phyloP scores from a whole-genome alignment of 2,329 filamentous ascomycete species.

The Botrytis fragariae region DNA sequence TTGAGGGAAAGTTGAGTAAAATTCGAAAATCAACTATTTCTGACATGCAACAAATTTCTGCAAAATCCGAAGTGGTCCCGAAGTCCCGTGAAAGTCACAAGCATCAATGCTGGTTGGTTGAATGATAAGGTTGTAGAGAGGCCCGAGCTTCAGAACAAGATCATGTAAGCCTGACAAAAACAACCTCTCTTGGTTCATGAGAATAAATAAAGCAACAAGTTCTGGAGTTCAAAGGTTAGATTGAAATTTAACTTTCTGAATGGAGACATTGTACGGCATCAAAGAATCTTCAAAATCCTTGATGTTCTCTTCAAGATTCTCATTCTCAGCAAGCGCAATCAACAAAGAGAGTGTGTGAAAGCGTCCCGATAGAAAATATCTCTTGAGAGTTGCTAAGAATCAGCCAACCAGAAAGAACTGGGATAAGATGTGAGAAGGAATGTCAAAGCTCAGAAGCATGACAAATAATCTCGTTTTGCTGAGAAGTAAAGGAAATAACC shows the following conservation, averaged over 20 bases:
- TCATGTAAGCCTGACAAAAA: neutral
- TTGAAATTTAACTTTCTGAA: neutral
- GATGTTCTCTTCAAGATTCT: too few relatives aligned
- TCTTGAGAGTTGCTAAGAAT: neutral
- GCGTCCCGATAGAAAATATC: neutral
- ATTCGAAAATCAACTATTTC: neutral
- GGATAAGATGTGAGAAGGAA: neutral
- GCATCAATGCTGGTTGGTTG: neutral
- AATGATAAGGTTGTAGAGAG: too few relatives aligned
- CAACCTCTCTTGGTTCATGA: neutral
- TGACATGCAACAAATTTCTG: neutral
- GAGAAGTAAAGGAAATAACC: neutral
- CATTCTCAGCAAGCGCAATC: neutral
- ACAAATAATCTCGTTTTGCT: neutral
- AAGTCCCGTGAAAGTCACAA: neutral
- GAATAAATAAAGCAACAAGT: neutral
- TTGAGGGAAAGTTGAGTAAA: neutral
- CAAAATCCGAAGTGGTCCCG: neutral
- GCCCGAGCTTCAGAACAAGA: neutral
- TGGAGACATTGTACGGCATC: rapidly evolving
- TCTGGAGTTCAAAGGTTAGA: too few relatives aligned
- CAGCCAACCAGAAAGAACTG: neutral
- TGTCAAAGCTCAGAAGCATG: neutral
- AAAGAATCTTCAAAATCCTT: neutral
- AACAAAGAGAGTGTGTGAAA: neutral